Conservation (phyloP, 2,329 filamentous ascomycete genomes). For the Pyrenophora tritici-repentis region DNA sequence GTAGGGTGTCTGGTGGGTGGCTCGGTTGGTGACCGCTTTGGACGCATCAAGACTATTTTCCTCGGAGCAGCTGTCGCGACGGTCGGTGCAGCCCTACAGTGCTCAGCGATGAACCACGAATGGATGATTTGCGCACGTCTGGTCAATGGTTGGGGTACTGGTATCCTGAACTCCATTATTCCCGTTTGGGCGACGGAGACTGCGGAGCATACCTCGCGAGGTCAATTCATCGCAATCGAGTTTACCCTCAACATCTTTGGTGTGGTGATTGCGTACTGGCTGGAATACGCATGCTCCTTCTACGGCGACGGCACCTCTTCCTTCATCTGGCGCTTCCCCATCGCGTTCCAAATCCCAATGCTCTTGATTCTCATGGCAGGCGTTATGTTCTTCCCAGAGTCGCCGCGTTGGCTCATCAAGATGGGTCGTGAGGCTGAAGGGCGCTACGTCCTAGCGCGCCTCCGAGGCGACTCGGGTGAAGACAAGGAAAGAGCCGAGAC, state of each 20-base stretch:
- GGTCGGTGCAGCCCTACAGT: constrained; percentile 66
- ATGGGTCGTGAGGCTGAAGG: constrained; percentile 70
- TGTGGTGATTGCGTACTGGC: constrained; percentile 65
- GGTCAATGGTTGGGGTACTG: constrained; percentile 69
- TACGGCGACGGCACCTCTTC: constrained; percentile 62
- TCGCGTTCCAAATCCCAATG: constrained; percentile 71
- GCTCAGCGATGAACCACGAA: constrained; percentile 65
- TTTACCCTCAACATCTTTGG: constrained; percentile 76
- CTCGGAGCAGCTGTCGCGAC: constrained; percentile 31
- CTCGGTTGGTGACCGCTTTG: constrained; percentile 31
- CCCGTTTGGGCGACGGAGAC: constrained; percentile 75
- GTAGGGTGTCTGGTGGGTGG: constrained; percentile 34
- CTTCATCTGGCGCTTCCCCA: constrained; percentile 70
- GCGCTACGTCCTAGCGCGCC: constrained; percentile 65
- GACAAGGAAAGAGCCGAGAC: constrained; percentile 50
- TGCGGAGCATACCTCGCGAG: constrained; percentile 68
- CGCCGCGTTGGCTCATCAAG: constrained; percentile 70
- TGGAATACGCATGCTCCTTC: constrained; percentile 61
- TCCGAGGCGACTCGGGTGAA: constrained; percentile 64
- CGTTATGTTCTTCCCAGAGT: constrained; percentile 73
- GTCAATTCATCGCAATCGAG: constrained; percentile 72
- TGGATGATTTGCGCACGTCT: constrained; percentile 63
- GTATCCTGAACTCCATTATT: constrained; percentile 71
- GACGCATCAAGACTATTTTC: constrained; percentile 37
- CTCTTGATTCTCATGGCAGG: constrained; percentile 61